Conservation (phyloP, 1,139 yeast species). For the Hanseniaspora gamundiae region DNA sequence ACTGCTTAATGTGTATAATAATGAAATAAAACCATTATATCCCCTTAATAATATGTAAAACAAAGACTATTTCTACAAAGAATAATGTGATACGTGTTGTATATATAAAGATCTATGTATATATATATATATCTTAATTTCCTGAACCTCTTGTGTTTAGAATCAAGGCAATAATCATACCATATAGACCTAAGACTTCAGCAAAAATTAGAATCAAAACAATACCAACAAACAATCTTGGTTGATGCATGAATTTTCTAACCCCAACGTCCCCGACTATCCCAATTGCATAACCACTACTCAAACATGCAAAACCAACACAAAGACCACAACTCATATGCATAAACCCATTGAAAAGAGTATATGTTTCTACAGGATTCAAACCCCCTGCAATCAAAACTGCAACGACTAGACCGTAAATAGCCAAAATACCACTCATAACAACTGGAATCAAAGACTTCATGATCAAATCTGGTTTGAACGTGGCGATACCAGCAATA, state of each 20-base stretch:
- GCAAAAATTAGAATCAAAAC: constrained; percentile 94
- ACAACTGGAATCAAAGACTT: constrained; percentile 86
- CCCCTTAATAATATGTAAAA: too few species aligned
- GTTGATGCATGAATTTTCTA: constrained; percentile 92
- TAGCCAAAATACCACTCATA: constrained; percentile 96
- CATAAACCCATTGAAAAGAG: constrained; percentile 91
- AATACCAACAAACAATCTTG: constrained; percentile 85
- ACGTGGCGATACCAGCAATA: constrained; percentile 81
- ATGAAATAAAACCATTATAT: too few species aligned
- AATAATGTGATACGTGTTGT: too few species aligned
- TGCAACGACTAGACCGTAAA: constrained; percentile 91
- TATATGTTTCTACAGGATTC: constrained; percentile 62
- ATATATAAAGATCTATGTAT: too few species aligned
- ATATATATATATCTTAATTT: constrained; percentile 6
- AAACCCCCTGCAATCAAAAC: constrained; percentile 92
- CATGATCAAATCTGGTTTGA: constrained; percentile 74
- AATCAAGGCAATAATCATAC: constrained; percentile 83
- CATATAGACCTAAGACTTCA: constrained; percentile 93
- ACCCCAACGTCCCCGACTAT: constrained; percentile 99
- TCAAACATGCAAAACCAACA: constrained; percentile 92
- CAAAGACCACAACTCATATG: constrained; percentile 92
- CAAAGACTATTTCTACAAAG: too few species aligned
- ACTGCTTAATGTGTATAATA: constrained; percentile 11
- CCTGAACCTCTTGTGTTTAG: constrained; percentile 81
- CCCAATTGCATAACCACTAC: constrained; percentile 97